A percentile compares a stretch with the other conserved stretches of the same genome.
These are phyloP conservation scores for Aspergillus egyptiacus DNA, from an alignment of 495 filamentous ascomycete genomes.

Conservation along the genomic window DNA sequence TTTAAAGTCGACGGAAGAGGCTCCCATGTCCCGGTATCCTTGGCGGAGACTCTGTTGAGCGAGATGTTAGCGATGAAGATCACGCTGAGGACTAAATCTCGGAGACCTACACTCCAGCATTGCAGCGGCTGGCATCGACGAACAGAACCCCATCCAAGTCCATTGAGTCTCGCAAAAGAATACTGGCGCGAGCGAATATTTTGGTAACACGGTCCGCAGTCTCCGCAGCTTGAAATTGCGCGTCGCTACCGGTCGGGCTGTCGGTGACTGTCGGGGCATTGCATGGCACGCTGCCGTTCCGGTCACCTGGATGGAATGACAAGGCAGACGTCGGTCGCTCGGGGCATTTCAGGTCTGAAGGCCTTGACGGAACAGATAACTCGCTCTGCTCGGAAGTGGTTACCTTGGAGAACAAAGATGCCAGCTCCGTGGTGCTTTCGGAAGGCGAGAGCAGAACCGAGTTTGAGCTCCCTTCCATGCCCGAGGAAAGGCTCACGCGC, in stretches of 20 bases:
- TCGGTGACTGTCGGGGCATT: not conserved
- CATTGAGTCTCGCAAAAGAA: slow-evolving; percentile 34
- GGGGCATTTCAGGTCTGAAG: not conserved
- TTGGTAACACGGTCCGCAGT: slow-evolving; percentile 10
- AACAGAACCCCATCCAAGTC: slow-evolving; percentile 40
- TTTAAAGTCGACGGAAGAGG: slow-evolving; percentile 19
- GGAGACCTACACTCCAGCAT: slow-evolving; percentile 22
- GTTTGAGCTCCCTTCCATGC: not conserved
- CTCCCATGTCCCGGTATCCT: slow-evolving; percentile 21
- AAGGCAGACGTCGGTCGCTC: slow-evolving; percentile 2
- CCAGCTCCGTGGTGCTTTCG: slow-evolving; percentile 4
- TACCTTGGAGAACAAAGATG: slow-evolving; percentile 13
- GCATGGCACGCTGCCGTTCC: not conserved
- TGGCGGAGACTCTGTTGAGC: slow-evolving; percentile 8
- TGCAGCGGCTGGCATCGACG: slow-evolving; percentile 29
- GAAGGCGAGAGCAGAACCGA: slow-evolving; percentile 2
- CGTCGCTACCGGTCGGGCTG: slow-evolving; percentile 1
- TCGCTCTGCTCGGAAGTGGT: slow-evolving; percentile 7
- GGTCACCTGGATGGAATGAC: not conserved
- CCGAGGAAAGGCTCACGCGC: not conserved
- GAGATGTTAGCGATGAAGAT: not conserved
- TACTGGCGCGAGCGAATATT: slow-evolving; percentile 36
- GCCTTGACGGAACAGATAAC: not conserved
- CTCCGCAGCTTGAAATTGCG: not conserved
- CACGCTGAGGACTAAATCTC: not conserved